These are phyloP conservation scores for Monosporascus sp. DNA, from an alignment of 2,329 filamentous ascomycete genomes.

Conservation along the genomic window DNA sequence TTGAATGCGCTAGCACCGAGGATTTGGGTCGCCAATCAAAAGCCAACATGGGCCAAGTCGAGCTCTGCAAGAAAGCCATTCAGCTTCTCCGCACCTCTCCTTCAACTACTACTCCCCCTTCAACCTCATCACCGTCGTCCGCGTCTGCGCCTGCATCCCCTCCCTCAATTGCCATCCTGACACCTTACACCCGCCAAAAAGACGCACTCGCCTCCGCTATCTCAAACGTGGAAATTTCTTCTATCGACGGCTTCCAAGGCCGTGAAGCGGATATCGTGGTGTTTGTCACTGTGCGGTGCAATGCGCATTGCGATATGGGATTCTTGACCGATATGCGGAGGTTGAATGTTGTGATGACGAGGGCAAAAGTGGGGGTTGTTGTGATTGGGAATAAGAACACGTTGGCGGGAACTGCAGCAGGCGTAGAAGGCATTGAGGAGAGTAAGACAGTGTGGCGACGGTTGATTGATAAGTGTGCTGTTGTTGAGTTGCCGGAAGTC, in stretches of 20 bases:
- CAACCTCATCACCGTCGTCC: background rate
- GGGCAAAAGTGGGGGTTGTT: constrained; percentile 12
- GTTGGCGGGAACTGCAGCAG: too few relatives aligned
- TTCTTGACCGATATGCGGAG: constrained; percentile 36
- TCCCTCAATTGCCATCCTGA: constrained; percentile 32
- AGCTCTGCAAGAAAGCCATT: constrained; percentile 30
- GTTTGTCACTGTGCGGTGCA: constrained; percentile 38
- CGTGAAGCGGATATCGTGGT: constrained; percentile 38
- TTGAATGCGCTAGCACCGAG: constrained; percentile 31
- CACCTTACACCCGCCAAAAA: constrained; percentile 34
- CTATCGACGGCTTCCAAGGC: constrained; percentile 40
- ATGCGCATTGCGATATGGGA: constrained; percentile 32
- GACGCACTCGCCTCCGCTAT: constrained; percentile 22
- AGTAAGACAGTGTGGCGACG: too few relatives aligned
- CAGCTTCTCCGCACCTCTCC: constrained; percentile 19
- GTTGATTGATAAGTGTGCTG: too few relatives aligned
- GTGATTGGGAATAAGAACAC: too few relatives aligned
- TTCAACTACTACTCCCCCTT: background rate
- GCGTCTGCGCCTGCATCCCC: too few relatives aligned
- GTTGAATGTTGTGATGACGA: constrained; percentile 37
- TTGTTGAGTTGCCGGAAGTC: too few relatives aligned
- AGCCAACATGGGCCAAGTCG: constrained; percentile 32
- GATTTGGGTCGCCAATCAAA: constrained; percentile 35
- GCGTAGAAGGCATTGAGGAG: too few relatives aligned
- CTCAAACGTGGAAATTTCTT: constrained; percentile 30